Base-by-base conservation (phyloP, 768 basidiomycete genomes). In the Amanita pallidorosea region DNA sequence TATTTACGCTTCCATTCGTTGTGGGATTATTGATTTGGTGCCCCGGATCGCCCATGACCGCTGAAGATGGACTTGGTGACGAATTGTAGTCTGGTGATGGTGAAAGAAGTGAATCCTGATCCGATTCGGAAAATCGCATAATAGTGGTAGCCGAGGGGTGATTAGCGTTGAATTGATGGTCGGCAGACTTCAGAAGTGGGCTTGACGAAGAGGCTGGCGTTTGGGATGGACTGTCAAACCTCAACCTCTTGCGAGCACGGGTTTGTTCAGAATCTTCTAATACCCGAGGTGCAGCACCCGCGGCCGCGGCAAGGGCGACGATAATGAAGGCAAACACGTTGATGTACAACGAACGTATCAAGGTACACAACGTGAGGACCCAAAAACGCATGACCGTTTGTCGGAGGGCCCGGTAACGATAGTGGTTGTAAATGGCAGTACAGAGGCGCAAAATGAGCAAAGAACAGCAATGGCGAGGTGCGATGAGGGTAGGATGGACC, bases 171-270 rank as follows among this genome's bases (percentile, higher is more conserved):
- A 29, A 18, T 41, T 44, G 54, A 59, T 60, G 55, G 48, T 57
- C 49, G 60, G 38, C 67, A 62, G 66, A 65, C 36, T 5, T 23
- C 62, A 63, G 66, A 55, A 5, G 15, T 59, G 63, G 52, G 57
- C 60, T 49, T 54, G 61, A 55, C 53, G 59, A 60, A 53, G 48
- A 33, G 11, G 7, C 11, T 1, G 38, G 18, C 27, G 37, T 38
- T 20, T 64, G 61, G 62, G 60, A 56, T 52, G 63, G 62, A 57
- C 59, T 71, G 60, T 74, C 72, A 61, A 76, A 70, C 66, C 84
- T 76, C 71, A 82, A 82, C 73, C 84, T 75, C 73, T 86, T 86
- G 67, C 75, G 75, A 57, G 80, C 79, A 65, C 81, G 71, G 49
- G 72, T 55, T 55, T 67, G 67, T 66, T 80, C 80, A 66, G 70